A percentile compares a stretch with the other conserved stretches of the same genome.
phyloP scores from a whole-genome alignment of 768 basidiomycete genomes.

The Leucosporidium creatinivorum region DNA sequence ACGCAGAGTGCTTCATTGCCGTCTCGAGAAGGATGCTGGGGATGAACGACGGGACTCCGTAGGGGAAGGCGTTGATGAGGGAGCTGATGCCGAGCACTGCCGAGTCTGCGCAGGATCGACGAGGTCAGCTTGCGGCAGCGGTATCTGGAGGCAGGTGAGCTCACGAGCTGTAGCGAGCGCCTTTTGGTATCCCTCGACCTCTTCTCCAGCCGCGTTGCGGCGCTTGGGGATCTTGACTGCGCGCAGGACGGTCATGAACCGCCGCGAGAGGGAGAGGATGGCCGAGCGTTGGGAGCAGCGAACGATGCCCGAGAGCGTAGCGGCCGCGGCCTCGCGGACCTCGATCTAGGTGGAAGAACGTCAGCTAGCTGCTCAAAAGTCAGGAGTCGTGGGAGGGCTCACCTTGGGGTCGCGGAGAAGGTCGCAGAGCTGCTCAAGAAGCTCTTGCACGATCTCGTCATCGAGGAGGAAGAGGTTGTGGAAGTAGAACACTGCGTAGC shows the following conservation, averaged over 20 bases:
- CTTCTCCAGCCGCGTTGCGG: conserved; percentile 40
- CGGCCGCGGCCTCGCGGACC: conserved; percentile 35
- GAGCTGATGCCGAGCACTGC: conserved; percentile 92
- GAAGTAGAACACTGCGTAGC: conserved; percentile 48
- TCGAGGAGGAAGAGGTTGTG: conserved; percentile 73
- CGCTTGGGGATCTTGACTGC: conserved; percentile 60
- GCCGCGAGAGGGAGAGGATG: conserved; percentile 52
- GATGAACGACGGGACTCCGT: conserved; percentile 92
- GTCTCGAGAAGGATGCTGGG: conserved; percentile 71
- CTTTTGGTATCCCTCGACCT: conserved; percentile 58
- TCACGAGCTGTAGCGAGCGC: conserved; percentile 62
- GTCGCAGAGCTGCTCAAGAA: conserved; percentile 73
- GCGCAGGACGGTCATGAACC: conserved; percentile 68
- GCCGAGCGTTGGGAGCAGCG: conserved; percentile 45
- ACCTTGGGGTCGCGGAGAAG: conserved; percentile 56
- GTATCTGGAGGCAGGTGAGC: background rate
- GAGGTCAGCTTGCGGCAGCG: background rate
- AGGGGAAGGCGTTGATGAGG: conserved; percentile 86
- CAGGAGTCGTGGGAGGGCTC: conserved; percentile 43
- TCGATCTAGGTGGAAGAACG: conserved; percentile 11
- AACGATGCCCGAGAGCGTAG: conserved; percentile 45
- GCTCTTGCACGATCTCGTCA: conserved; percentile 66
- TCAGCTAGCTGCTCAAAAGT: conserved; percentile 35
- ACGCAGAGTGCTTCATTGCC: conserved; percentile 73
- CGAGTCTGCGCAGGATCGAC: conserved; percentile 47